Percentiles rank a stretch among this genome's conserved stretches.
These are phyloP conservation scores for Cytospora leucostoma DNA, from an alignment of 2,329 filamentous ascomycete species.

Conservation along the genomic window DNA sequence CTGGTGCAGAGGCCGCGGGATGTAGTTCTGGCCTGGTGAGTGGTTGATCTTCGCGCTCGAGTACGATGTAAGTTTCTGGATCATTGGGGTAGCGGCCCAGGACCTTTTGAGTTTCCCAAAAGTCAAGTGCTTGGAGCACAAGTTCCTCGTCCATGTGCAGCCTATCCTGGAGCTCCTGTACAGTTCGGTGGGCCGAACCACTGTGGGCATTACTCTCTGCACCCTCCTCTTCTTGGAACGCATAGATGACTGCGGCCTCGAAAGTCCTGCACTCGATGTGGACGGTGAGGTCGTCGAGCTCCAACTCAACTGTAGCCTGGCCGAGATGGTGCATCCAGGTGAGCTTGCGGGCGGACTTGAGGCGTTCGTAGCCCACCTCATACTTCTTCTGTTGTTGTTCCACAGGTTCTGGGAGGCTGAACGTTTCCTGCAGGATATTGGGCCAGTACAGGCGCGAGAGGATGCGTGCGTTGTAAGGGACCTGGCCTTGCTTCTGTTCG, in stretches of 20 bases:
- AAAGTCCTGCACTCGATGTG: conserved; percentile 75
- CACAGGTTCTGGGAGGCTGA: conserved; percentile 63
- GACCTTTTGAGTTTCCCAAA: conserved; percentile 71
- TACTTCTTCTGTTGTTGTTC: conserved; percentile 67
- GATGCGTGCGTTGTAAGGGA: conserved; percentile 73
- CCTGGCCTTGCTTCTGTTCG: conserved; percentile 56
- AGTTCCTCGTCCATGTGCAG: conserved; percentile 76
- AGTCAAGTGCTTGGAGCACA: conserved; percentile 65
- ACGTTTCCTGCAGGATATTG: conserved; percentile 68
- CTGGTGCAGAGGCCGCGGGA: conserved; percentile 25
- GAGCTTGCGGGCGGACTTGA: conserved; percentile 83
- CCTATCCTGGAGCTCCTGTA: conserved; percentile 53
- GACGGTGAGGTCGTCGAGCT: conserved; percentile 78
- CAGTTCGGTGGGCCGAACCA: conserved; percentile 44
- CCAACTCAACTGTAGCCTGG: conserved; percentile 76
- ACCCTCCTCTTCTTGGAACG: conserved; percentile 60
- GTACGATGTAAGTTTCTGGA: conserved; percentile 63
- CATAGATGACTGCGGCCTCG: conserved; percentile 84
- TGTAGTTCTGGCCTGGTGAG: conserved; percentile 24
- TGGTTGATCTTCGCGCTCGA: conserved; percentile 52
- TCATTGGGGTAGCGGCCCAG: conserved; percentile 52
- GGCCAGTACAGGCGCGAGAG: conserved; percentile 95
- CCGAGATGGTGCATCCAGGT: conserved; percentile 86
- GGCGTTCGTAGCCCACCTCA: conserved; percentile 71
- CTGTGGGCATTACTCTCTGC: conserved; percentile 32